Percentiles rank a stretch among this genome's conserved stretches.
phyloP scores from a whole-genome alignment of 202 grass and related monocot species.

The Bolboschoenoplectus hybrid region DNA sequence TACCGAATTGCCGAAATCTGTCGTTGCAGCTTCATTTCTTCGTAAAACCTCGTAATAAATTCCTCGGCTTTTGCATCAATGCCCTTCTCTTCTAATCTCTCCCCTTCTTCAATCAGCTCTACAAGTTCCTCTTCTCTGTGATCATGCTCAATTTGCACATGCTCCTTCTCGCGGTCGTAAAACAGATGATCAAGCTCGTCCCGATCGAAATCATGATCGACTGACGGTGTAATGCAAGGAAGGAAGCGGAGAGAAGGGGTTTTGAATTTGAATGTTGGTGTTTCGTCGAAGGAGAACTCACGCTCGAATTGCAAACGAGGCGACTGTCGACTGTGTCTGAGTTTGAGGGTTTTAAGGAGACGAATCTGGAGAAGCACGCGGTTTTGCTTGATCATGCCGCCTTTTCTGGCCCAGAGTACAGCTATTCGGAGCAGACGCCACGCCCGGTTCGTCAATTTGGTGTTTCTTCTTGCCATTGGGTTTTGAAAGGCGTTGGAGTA shows the following conservation, averaged over 20 bases:
- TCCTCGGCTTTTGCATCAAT: slow-evolving; percentile 81
- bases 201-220: background rate
- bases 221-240: slow-evolving; percentile 62
- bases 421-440: slow-evolving; percentile 68
- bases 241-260: slow-evolving; percentile 64
- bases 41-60: slow-evolving; percentile 80
- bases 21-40: slow-evolving; percentile 86
- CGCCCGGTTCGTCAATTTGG: slow-evolving; percentile 43
- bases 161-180: slow-evolving; percentile 39
- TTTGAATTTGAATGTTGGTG: slow-evolving; percentile 77
- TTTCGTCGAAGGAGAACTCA: slow-evolving; percentile 90
- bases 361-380: slow-evolving; percentile 46
- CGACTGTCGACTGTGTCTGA: slow-evolving; percentile 25
- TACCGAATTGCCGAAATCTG: slow-evolving; percentile 72
- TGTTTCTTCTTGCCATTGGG: slow-evolving; percentile 36
- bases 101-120: slow-evolving; percentile 2
- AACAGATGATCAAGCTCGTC: slow-evolving; percentile 47
- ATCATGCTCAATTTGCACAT: slow-evolving; percentile 29
- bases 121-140: background rate
- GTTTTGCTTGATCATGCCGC: slow-evolving; percentile 39
- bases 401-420: slow-evolving; percentile 61
- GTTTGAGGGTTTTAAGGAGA: slow-evolving; percentile 56
- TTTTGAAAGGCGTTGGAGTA: background rate
- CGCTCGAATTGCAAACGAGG: slow-evolving; percentile 48
- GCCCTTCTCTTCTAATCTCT: slow-evolving; percentile 42